These are phyloP conservation scores for Microdochium nivale DNA, from an alignment of 2,329 filamentous ascomycete species.

Conservation along the genomic window DNA sequence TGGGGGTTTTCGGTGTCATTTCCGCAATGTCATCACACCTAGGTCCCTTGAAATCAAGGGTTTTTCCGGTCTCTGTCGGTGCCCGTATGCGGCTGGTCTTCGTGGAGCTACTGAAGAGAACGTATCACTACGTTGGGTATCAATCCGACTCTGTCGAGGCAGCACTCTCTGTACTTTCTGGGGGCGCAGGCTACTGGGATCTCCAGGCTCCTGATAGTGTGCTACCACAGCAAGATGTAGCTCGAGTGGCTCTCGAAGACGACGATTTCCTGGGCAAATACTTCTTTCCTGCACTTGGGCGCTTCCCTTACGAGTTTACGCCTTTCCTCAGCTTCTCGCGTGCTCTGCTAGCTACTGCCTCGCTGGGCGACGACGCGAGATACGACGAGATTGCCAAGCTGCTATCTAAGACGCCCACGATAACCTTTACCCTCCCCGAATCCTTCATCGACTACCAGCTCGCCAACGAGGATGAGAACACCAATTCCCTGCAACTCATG, in stretches of 20 bases:
- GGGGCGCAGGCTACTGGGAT: constrained; percentile 45
- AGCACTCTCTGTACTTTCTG: constrained; percentile 55
- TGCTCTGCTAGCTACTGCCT: constrained; percentile 36
- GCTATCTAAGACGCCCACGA: constrained; percentile 59
- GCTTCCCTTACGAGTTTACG: constrained; percentile 79
- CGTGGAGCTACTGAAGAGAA: constrained; percentile 62
- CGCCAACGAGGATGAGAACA: constrained; percentile 77
- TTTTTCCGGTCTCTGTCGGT: constrained; percentile 46
- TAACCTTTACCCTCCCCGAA: constrained; percentile 70
- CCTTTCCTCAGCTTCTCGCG: constrained; percentile 70
- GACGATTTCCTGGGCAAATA: constrained; percentile 46
- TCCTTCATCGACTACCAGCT: constrained; percentile 69
- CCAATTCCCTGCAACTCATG: constrained; percentile 65
- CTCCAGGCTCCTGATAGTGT: constrained; percentile 30
- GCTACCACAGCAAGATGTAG: constrained; percentile 25
- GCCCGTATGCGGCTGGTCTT: constrained; percentile 56
- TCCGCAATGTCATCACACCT: constrained; percentile 38
- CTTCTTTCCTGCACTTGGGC: constrained; percentile 60
- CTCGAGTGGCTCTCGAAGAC: constrained; percentile 41
- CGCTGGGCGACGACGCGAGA: constrained; percentile 14
- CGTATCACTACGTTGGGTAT: constrained; percentile 61
- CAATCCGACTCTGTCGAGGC: constrained; percentile 61
- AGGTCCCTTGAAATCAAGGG: constrained; percentile 34
- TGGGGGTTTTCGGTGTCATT: constrained; percentile 45
- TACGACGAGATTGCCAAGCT: constrained; percentile 47